Base-by-base conservation (phyloP, 768 basidiomycete species). In the Lenzites betulinus region DNA sequence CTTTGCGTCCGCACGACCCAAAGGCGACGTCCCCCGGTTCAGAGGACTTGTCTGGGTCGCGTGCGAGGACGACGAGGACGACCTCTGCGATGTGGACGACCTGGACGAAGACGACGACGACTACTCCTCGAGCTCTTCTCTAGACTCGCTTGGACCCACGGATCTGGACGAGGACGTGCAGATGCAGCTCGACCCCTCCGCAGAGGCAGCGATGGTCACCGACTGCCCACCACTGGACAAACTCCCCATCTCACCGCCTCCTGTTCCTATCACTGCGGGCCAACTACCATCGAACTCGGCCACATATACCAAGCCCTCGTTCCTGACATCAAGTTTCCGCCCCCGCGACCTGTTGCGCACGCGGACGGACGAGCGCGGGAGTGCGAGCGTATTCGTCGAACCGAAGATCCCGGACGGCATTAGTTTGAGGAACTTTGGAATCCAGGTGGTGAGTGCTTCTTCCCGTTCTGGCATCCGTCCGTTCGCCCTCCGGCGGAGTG, bases 21-120 rank as follows among this genome's bases (percentile, higher is more conserved):
- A 52, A 57, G 62, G 64, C 30, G 46, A 69, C 55, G 74, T 79
- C 1, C 80, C 79, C 12, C 68, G 70, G 23, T 71, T 69, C 66
- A 69, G 92, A n/a, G 92, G 92, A 0, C 83, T 93, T 57, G 76
- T 90, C n/a, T 92, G 90, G 86, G 92, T 92, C 67, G 80, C 90
- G 43, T 85, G 83, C 64, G 89, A 90, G 66, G 91, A 90, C 49
- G 89, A 91, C 59, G 72, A 73, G 13, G 72, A 74, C 26, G 71
- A 75, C 54, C 62, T 68, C 51, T 57, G 60, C 64, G 65, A 71
- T 62, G 48, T 69, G 28, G 65, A 69, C 60, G 67, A 69, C 54
- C 68, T 72, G 41, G 68, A 73, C 49, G 69, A 69, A 33, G 70
- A 72, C 54, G 70, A 72, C 54, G 63, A 58, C 66, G 62, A 69